Conservation (phyloP, 2,329 filamentous ascomycete species). For the Talaromyces sp. region DNA sequence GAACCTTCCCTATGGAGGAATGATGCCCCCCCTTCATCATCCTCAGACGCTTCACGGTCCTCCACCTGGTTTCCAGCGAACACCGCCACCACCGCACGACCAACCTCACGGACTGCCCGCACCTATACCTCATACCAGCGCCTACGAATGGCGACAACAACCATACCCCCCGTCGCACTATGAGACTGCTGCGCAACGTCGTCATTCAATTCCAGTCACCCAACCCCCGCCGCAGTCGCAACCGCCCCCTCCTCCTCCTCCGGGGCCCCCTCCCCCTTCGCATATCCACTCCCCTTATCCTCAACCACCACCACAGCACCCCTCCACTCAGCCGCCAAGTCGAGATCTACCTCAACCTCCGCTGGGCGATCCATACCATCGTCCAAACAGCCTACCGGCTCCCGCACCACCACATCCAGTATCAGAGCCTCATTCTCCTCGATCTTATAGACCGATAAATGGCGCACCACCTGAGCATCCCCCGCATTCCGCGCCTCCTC, state of each 20-base stretch:
- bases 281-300: constrained; percentile 29
- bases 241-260: constrained; percentile 8
- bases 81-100: constrained; percentile 21
- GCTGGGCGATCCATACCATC: constrained; percentile 32
- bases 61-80: constrained; percentile 8
- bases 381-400: constrained; percentile 31
- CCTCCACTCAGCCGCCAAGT: constrained; percentile 21
- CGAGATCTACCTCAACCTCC: constrained; percentile 36
- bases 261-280: constrained; percentile 15
- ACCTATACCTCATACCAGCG: constrained; percentile 22
- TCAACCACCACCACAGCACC: constrained; percentile 1
- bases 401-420: constrained; percentile 26
- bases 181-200: constrained; percentile 30
- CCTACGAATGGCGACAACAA: constrained; percentile 36
- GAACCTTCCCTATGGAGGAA: constrained; percentile 24
- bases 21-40: constrained; percentile 26
- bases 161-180: constrained; percentile 31
- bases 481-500: constrained; percentile 29
- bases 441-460: constrained; percentile 34
- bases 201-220: constrained; percentile 25
- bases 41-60: constrained; percentile 14
- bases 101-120: constrained; percentile 28
- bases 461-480: constrained; percentile 28
- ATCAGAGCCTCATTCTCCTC: constrained; percentile 28
- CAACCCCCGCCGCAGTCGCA: constrained; percentile 17